Evolutionary conservation across 1,284 basidiomycete genomes (phyloP).

Genomic region (Wallemia ichthyophaga): DNA sequence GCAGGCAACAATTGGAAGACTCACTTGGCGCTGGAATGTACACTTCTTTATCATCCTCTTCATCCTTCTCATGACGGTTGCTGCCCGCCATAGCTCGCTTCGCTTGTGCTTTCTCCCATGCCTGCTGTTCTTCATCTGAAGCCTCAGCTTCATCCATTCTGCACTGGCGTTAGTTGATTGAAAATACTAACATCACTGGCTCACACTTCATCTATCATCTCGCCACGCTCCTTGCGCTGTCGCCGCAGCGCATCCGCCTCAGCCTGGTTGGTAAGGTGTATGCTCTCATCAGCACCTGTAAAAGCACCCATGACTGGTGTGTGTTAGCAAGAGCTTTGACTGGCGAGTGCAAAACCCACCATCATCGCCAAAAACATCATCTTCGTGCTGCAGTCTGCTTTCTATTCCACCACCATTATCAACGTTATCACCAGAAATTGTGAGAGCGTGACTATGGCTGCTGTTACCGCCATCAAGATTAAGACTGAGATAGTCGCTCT

Average conservation of each 20-base stretch:
- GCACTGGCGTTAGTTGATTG: not conserved
- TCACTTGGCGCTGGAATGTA: conserved; percentile 50
- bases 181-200: conserved; percentile 12
- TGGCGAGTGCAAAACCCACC: not conserved
- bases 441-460: conserved; percentile 18
- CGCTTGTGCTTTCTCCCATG: conserved; percentile 72
- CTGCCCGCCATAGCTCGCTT: conserved; percentile 27
- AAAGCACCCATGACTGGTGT: conserved; percentile 30
- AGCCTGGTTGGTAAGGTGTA: conserved; percentile 60
- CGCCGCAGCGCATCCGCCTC: conserved; percentile 41
- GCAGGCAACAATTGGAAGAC: conserved; percentile 22
- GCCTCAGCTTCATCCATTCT: not conserved
- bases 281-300: conserved; percentile 56
- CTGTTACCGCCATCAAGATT: conserved; percentile 24
- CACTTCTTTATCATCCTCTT: conserved; percentile 19
- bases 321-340: not conserved
- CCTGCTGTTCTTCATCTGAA: conserved; percentile 39
- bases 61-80: not conserved
- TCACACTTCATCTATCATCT: conserved; percentile 59
- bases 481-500: conserved; percentile 36
- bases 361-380: conserved; percentile 57
- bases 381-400: conserved; percentile 58
- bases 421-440: conserved; percentile 17
- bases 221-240: conserved; percentile 41
- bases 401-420: conserved; percentile 55